Percentiles rank a stretch among this genome's conserved stretches.
These are phyloP conservation scores for Clausena lansium DNA, from an alignment of 345 rosid species.

Conservation along the genomic window DNA sequence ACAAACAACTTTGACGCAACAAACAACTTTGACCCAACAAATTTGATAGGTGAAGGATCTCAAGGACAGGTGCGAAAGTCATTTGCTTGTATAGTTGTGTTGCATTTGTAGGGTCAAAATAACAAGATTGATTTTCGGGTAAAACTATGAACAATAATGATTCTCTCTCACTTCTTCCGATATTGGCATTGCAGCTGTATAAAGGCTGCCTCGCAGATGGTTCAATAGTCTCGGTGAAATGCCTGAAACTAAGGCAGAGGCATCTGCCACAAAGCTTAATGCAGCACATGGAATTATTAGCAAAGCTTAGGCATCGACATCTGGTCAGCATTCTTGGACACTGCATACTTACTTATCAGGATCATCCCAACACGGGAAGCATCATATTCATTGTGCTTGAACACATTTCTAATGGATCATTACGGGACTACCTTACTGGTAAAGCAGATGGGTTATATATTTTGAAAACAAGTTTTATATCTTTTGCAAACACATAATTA, in stretches of 20 bases:
- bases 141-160: not conserved
- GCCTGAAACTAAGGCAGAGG: conserved; percentile 72
- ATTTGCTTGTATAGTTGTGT: not conserved
- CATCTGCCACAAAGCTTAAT: conserved; percentile 52
- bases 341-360: conserved; percentile 67
- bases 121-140: not conserved
- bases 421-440: conserved; percentile 67
- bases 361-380: conserved; percentile 51
- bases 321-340: conserved; percentile 88
- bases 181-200: conserved; percentile 56
- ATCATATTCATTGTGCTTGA: conserved; percentile 70
- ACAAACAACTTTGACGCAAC: conserved; percentile 70
- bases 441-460: conserved; percentile 1
- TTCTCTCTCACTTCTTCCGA: not conserved
- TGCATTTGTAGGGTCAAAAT: no score
- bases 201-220: conserved; percentile 74
- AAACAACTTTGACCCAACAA: conserved; percentile 65
- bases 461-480: not conserved
- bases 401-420: conserved; percentile 66
- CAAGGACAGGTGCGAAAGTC: conserved; percentile 48
- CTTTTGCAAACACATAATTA: not conserved
- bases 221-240: conserved; percentile 54
- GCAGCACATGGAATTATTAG: conserved; percentile 73
- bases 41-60: conserved; percentile 53
- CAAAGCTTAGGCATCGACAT: conserved; percentile 85